A percentile compares a stretch with the other conserved stretches of the same genome.
Evolutionary conservation across 2,329 filamentous ascomycete genomes (phyloP).

Genomic region (Lachnellula suecica): DNA sequence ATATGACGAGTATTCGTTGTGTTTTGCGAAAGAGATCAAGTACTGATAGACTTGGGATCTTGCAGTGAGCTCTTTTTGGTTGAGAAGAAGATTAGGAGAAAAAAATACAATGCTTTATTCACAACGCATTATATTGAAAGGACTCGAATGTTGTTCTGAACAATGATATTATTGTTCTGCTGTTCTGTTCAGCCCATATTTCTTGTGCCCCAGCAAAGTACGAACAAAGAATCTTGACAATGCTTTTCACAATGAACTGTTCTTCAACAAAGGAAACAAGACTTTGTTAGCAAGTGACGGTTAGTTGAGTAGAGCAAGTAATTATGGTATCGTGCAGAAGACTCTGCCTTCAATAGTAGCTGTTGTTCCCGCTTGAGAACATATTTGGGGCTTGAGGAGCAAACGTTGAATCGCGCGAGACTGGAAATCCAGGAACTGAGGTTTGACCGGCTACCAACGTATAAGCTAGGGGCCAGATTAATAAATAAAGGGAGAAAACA

Average conservation of each 20-base stretch:
- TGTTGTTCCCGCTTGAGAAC: conserved; percentile 19
- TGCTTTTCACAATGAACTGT: neutral
- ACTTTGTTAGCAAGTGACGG: neutral
- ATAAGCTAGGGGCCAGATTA: conserved; percentile 1
- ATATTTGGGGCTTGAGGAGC: conserved; percentile 15
- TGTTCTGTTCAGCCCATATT: too few species aligned
- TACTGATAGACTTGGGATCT: too few species aligned
- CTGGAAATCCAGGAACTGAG: conserved; percentile 13
- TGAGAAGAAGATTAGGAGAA: too few species aligned
- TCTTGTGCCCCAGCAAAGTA: neutral
- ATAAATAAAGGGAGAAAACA: neutral
- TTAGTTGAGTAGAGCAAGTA: neutral
- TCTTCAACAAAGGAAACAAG: neutral
- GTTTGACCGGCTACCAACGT: conserved; percentile 25
- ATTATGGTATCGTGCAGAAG: neutral
- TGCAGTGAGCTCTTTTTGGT: too few species aligned
- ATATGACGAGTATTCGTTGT: too few species aligned
- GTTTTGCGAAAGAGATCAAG: too few species aligned
- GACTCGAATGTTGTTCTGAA: too few species aligned
- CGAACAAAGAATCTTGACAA: neutral
- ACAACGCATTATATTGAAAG: too few species aligned
- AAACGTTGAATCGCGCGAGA: conserved; percentile 13
- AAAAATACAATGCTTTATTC: too few species aligned
- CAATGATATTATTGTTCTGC: too few species aligned
- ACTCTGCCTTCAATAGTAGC: conserved; percentile 11